Evolutionary conservation across 352 stramenopile genomes (phyloP), one percentile per base, ranked within the genome.

Genomic region (Globisporangium okanoganense): DNA sequence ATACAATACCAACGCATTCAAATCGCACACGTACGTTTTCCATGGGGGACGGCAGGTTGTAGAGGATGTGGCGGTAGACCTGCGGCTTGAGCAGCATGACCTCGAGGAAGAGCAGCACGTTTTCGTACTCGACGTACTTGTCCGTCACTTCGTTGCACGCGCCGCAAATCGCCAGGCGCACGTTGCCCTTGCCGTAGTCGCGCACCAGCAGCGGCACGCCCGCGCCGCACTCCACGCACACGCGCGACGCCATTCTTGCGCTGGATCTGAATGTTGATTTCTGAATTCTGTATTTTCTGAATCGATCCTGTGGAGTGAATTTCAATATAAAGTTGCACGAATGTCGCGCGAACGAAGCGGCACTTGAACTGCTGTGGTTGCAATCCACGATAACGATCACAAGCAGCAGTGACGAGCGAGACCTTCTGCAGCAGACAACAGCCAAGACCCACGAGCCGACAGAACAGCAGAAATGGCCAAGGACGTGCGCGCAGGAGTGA

Each of bases 121-220:
- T 81, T 63, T 94, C 87, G 59, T 90, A 94, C 74, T 96, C 87
- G 67, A 96, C 85, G 64, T 96, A 96, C 66, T 90, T 90, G 68
- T 96, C 87, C 3, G 84, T 81, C 22, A 94, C 79, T 0, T 69
- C 61, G 61, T 91, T 89, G 76, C 87, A 96, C 16, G 20, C 48
- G 6, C 29, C 55, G 54, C 87, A 95, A 58, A 91, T 92, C 20
- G 69, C 77, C 7, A 95, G 76, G 2, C 85, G 85, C 31, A 95
- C 61, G 70, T 94, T 95, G 18, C 87, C 86, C 55, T 91, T 92
- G 35, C 87, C 86, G 62, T 93, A 95, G 70, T 95, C 85, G 41
- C 83, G 80, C 67, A 92, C 83, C 7, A 91, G 71, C 35, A 82
- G 70, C 27, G 72, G 67, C 59, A 92, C 82, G 10, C 68, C 56